These are phyloP conservation scores for Retiboletus flavoniger DNA, from an alignment of 1,284 basidiomycete species.

Conservation along the genomic window DNA sequence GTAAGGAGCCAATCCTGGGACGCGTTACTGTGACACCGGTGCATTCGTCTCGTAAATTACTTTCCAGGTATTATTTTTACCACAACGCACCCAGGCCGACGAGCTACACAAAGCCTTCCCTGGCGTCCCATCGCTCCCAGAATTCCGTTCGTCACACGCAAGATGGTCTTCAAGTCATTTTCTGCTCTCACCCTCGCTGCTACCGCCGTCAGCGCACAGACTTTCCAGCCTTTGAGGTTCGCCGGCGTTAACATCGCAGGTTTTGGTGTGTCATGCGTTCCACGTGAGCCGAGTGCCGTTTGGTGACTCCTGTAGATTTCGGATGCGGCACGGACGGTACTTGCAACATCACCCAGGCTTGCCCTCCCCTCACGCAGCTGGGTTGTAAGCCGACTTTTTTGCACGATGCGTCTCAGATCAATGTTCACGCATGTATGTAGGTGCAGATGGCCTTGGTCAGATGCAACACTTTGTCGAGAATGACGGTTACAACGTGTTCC, in stretches of 20 bases:
- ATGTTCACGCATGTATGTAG: constrained; percentile 8
- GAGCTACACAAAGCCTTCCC: constrained; percentile 14
- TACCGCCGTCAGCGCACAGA: constrained; percentile 1
- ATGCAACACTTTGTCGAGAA: constrained; percentile 49
- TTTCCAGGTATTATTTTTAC: constrained; percentile 16
- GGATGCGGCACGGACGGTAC: constrained; percentile 25
- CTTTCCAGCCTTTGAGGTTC: constrained; percentile 18
- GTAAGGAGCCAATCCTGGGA: background rate
- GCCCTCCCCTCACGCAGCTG: constrained; percentile 22
- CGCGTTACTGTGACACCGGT: background rate
- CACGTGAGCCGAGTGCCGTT: background rate
- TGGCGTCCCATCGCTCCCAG: background rate
- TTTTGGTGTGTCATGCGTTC: constrained; percentile 14
- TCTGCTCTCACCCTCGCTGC: constrained; percentile 5
- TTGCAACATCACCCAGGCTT: constrained; percentile 14
- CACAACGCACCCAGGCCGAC: background rate
- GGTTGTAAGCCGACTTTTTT: constrained; percentile 14
- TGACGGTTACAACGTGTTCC: constrained; percentile 45
- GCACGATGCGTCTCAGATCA: background rate
- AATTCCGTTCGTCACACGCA: background rate
- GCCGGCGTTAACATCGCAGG: constrained; percentile 30
- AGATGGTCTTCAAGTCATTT: constrained; percentile 15
- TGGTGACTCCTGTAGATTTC: constrained; percentile 18
- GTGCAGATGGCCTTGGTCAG: constrained; percentile 37
- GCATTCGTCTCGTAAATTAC: background rate